Evolutionary conservation across 768 basidiomycete genomes (phyloP), one percentile per base, ranked within the genome.

Genomic region (Pleurotus salmoneostramineus): DNA sequence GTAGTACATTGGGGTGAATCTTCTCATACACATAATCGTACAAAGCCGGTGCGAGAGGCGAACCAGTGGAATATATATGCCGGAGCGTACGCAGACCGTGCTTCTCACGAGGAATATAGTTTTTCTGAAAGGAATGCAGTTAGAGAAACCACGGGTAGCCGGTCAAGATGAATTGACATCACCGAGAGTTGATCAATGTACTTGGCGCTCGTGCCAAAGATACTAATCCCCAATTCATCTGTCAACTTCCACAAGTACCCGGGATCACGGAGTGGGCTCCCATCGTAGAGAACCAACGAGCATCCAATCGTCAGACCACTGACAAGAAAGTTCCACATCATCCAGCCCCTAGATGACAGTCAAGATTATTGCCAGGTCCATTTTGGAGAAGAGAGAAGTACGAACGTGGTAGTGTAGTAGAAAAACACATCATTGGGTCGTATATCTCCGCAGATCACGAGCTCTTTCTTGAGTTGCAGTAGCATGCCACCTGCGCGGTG

Each of bases 241-340:
- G 85, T 82, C 35, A 90, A 75, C 40, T 77, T 78, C 87, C 88
- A 94, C 33, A 93, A 73, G 57, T 81, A 78, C 6, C 78, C 69
- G 15, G 85, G 85, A 50, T 87, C 83, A 60, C 81, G 78, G 49
- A 93, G 73, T 3, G 91, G 91, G 61, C 87, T 90, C 32, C 91
- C 91, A 67, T 93, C 91, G 71, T 88, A 93, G 50, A 91, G 71
- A 35, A 93, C 84, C 10, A 92, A 76, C 3, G 85, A 88, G 62
- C 85, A 85, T 44, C 89, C 89, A 11, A 83, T 67, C 44, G 78
- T 77, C 8, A 93, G 76, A 6, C 81, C 84, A 56, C 82, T 80
- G 33, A 88, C 77, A 36, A 92, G 83, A 69, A 90, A 92, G 66
- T 92, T 92, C 84, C 87, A 93, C 91, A 93, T 92, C 90, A 93